A percentile compares a stretch with the other conserved stretches of the same genome.
phyloP scores from a whole-genome alignment of 2,329 filamentous ascomycete species.

The Emergomyces pasteurianus region DNA sequence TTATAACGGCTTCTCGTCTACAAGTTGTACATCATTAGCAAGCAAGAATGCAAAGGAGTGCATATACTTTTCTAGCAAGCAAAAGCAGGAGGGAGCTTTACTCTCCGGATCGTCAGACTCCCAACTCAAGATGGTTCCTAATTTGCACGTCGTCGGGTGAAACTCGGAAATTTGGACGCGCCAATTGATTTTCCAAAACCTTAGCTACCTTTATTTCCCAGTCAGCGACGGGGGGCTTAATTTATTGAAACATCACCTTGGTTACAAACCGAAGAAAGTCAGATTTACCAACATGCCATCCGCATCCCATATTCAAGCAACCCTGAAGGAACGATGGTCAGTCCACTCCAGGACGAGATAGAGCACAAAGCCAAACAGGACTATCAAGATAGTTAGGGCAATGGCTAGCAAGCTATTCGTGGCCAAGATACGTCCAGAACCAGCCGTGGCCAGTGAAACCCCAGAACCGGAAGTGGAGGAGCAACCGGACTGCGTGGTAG shows the following conservation, averaged over 20 bases:
- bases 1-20: background rate
- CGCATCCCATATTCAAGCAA: background rate
- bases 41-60: background rate
- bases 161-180: background rate
- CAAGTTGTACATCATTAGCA: no score
- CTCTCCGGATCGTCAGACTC: no score
- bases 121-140: no score
- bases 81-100: no score
- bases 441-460: background rate
- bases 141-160: background rate
- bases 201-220: no score
- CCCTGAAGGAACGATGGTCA: background rate
- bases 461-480: background rate
- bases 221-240: no score
- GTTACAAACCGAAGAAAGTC: background rate
- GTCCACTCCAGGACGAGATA: background rate
- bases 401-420: background rate
- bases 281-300: background rate
- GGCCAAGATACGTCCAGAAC: background rate
- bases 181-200: no score
- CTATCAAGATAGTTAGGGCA: background rate
- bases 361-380: background rate
- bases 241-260: no score
- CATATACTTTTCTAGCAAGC: background rate
- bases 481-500: background rate